A percentile compares a stretch with the other conserved stretches of the same genome.
Conservation (phyloP, 139 green algal genomes). For the Coelastrella sp. region DNA sequence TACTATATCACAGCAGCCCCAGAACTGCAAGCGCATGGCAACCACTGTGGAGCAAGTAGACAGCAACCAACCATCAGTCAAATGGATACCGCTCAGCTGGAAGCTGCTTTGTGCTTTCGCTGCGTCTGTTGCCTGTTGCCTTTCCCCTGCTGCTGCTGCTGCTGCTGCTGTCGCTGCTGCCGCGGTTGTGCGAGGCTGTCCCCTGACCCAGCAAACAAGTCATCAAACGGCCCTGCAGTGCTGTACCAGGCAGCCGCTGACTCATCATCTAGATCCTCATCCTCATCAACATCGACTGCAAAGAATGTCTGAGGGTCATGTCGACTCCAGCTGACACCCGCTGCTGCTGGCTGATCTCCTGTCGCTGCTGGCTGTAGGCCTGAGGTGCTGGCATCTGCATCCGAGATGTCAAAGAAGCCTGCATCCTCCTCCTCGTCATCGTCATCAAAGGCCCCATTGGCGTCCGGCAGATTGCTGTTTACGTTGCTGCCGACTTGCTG, state of each 20-base stretch:
- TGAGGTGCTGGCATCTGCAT: not conserved
- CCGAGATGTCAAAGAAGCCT: slow-evolving; percentile 34
- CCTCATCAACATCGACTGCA: slow-evolving; percentile 24
- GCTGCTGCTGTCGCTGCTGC: slow-evolving; percentile 16
- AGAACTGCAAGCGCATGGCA: too few relatives aligned
- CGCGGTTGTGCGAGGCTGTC: not conserved
- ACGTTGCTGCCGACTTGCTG: not conserved
- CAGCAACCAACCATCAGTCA: too few relatives aligned
- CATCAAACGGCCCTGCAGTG: slow-evolving; percentile 23
- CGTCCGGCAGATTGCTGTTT: not conserved
- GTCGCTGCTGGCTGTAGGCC: not conserved
- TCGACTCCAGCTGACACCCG: slow-evolving; percentile 19
- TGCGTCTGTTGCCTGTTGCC: not conserved
- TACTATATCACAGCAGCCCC: too few relatives aligned
- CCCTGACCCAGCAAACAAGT: slow-evolving; percentile 7
- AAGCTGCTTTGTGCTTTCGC: not conserved
- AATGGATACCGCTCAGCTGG: too few relatives aligned
- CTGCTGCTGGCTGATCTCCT: not conserved
- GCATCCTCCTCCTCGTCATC: slow-evolving; percentile 15
- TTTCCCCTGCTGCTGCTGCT: not conserved
- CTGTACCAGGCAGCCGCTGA: slow-evolving; percentile 18
- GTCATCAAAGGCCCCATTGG: not conserved
- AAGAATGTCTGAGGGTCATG: slow-evolving; percentile 36
- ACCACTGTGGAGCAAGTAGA: too few relatives aligned
- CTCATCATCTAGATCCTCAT: not conserved